These are phyloP conservation scores for Paratinospora sagittata DNA, from an alignment of 164 flowering plant genomes.

Conservation along the genomic window DNA sequence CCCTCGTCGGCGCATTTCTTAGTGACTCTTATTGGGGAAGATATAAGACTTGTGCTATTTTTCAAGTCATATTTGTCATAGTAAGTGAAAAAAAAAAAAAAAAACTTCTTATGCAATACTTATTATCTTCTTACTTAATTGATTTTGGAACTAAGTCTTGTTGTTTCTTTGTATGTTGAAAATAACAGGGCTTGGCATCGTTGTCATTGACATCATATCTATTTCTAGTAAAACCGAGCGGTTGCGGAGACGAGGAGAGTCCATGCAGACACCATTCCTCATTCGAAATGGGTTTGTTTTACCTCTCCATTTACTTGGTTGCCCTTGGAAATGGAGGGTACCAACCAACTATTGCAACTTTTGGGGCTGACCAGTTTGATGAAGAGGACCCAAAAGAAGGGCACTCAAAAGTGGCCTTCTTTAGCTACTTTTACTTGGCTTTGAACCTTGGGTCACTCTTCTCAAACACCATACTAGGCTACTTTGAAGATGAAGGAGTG, in stretches of 20 bases:
- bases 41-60: constrained; percentile 65
- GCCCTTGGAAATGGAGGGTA: constrained; percentile 95
- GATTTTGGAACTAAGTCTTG: background rate
- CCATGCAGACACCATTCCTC: constrained; percentile 36
- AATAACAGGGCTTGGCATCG: constrained; percentile 51
- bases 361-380: constrained; percentile 86
- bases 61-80: constrained; percentile 56
- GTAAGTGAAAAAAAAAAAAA: constrained; percentile 28
- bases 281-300: constrained; percentile 41
- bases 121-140: no score
- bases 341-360: constrained; percentile 88
- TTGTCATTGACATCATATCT: constrained; percentile 62
- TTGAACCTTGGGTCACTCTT: constrained; percentile 71
- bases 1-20: constrained; percentile 58
- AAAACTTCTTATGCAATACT: no score
- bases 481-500: constrained; percentile 63
- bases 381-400: constrained; percentile 33
- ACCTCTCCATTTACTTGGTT: constrained; percentile 62
- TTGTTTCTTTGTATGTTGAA: background rate
- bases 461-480: constrained; percentile 81
- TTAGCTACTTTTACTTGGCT: constrained; percentile 74
- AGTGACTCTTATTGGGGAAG: constrained; percentile 61
- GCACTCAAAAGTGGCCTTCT: constrained; percentile 45
- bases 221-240: constrained; percentile 52
- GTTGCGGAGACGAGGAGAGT: constrained; percentile 47